Conservation (phyloP, 768 basidiomycete species). For the Suillus americanus region DNA sequence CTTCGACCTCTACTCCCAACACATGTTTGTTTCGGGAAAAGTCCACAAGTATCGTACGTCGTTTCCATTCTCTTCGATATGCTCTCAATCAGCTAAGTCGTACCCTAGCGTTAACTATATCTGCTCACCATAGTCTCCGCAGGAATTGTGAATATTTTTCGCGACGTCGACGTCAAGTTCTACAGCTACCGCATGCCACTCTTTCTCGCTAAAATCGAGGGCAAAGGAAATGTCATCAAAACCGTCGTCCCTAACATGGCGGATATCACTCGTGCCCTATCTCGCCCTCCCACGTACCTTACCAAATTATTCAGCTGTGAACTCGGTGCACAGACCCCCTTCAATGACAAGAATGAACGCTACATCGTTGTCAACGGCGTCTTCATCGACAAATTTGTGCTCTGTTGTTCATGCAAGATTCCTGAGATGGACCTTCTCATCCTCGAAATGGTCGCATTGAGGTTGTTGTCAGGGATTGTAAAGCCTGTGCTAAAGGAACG, state of each 20-base stretch:
- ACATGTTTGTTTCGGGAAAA: slow-evolving; percentile 51
- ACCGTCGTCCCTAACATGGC: slow-evolving; percentile 98
- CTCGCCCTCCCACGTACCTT: slow-evolving; percentile 91
- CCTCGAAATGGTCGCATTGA: slow-evolving; percentile 79
- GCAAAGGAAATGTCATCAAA: slow-evolving; percentile 99
- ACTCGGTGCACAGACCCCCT: slow-evolving; percentile 94
- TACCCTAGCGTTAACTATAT: slow-evolving; percentile 28
- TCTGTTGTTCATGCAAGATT: slow-evolving; percentile 97
- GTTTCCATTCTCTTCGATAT: neutral
- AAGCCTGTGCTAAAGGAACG: slow-evolving; percentile 73
- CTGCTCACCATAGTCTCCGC: slow-evolving; percentile 77
- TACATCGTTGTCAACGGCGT: slow-evolving; percentile 98
- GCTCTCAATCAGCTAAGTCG: neutral
- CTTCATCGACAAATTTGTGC: slow-evolving; percentile 98
- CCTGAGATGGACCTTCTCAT: slow-evolving; percentile 96
- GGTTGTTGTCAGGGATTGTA: slow-evolving; percentile 93
- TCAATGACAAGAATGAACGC: slow-evolving; percentile 94
- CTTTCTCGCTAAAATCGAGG: slow-evolving; percentile 92
- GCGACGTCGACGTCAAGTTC: slow-evolving; percentile 95
- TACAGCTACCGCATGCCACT: slow-evolving; percentile 96
- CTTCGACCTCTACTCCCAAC: slow-evolving; percentile 77
- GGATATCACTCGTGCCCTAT: slow-evolving; percentile 69
- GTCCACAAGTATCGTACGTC: slow-evolving; percentile 52
- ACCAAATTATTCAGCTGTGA: slow-evolving; percentile 98
- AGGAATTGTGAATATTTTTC: slow-evolving; percentile 88